Conservation (phyloP, 148 eudicot species). For the Agrostemma githago region DNA sequence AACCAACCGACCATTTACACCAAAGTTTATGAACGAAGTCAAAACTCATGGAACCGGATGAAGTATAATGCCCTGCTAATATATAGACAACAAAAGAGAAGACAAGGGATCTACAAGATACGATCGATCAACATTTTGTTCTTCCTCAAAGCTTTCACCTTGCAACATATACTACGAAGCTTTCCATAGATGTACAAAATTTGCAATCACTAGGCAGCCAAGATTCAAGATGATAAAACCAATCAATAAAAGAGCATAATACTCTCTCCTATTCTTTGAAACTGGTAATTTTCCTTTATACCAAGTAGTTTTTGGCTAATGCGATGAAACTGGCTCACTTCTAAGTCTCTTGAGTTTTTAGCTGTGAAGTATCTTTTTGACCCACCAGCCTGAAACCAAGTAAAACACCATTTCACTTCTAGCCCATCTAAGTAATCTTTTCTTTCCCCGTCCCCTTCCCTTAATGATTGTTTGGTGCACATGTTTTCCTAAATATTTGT, state of each 20-base stretch:
- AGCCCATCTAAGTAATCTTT: not conserved
- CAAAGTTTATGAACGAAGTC: slow-evolving; percentile 6
- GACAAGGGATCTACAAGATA: slow-evolving; percentile 3
- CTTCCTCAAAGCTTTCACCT: not conserved
- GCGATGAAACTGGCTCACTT: not conserved
- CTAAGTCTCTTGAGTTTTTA: not conserved
- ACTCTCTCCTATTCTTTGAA: not conserved
- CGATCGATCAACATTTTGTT: not conserved
- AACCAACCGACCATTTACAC: not conserved
- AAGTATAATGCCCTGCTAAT: not conserved
- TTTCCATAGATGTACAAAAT: slow-evolving; percentile 18
- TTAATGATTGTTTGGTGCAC: not conserved
- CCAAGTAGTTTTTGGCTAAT: no score
- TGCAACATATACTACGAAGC: not conserved
- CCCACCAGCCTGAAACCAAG: not conserved
- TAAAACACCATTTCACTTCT: not conserved
- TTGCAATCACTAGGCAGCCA: not conserved
- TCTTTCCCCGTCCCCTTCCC: not conserved
- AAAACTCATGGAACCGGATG: slow-evolving; percentile 10
- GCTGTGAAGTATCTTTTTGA: not conserved
- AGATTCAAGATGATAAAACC: not conserved
- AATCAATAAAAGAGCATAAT: not conserved
- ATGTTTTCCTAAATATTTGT: not conserved
- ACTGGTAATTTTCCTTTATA: not conserved
- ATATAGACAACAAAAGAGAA: slow-evolving; percentile 12